These are phyloP conservation scores for Stylosanthes scabra DNA, from an alignment of 331 rosid species.

Conservation along the genomic window DNA sequence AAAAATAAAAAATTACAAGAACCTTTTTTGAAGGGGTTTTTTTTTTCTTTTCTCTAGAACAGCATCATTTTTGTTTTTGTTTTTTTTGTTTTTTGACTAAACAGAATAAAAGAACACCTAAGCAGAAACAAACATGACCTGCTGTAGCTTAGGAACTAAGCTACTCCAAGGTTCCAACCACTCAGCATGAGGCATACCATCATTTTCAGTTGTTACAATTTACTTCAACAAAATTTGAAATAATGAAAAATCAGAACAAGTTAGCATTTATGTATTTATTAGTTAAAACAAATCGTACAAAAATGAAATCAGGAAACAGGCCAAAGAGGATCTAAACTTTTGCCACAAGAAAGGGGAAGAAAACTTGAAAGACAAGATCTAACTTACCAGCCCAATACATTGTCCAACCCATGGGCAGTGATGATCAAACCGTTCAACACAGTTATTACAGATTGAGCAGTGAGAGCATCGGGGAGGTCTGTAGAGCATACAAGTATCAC, in stretches of 20 bases:
- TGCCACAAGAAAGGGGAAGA: background rate
- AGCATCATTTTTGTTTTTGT: too few species aligned
- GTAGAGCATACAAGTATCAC: constrained; percentile 99
- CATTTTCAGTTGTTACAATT: background rate
- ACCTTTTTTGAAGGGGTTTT: too few species aligned
- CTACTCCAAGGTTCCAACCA: too few species aligned
- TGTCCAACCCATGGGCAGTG: constrained; percentile 99
- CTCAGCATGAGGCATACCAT: too few species aligned
- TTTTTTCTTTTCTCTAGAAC: too few species aligned
- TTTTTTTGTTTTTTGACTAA: too few species aligned
- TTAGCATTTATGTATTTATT: background rate
- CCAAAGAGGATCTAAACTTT: background rate
- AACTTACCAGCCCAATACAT: constrained; percentile 95
- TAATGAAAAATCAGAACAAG: background rate
- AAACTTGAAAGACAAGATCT: constrained; percentile 5
- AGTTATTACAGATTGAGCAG: constrained; percentile 97
- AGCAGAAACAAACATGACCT: too few species aligned
- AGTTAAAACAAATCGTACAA: background rate
- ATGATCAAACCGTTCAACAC: constrained; percentile 94
- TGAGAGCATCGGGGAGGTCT: constrained; percentile 99
- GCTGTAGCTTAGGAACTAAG: too few species aligned
- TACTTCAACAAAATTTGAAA: background rate
- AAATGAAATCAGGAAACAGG: background rate
- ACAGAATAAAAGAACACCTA: too few species aligned
- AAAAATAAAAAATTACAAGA: background rate